Conservation (phyloP, 345 rosid genomes). For the Ailanthus altissimus region DNA sequence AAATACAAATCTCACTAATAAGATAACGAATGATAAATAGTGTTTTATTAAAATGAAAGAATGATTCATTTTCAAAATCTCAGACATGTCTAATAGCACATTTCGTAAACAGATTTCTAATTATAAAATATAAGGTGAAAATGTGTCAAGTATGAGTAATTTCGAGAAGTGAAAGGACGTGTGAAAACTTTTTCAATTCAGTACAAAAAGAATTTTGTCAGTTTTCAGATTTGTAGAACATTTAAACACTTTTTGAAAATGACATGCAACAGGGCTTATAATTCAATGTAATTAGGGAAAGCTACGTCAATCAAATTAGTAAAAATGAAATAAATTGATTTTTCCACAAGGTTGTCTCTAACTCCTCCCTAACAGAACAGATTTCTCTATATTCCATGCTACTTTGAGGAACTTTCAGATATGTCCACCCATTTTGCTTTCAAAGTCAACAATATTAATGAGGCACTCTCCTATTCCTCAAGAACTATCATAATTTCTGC, state of each 20-base stretch:
- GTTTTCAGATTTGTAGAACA: neutral
- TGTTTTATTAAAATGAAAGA: neutral
- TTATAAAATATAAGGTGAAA: neutral
- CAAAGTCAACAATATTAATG: neutral
- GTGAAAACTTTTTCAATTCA: neutral
- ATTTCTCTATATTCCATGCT: neutral
- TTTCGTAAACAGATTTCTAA: neutral
- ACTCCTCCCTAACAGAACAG: neutral
- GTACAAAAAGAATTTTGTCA: neutral
- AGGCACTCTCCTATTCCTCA: neutral
- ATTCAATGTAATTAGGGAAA: neutral
- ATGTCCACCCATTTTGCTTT: neutral
- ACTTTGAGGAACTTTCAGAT: neutral
- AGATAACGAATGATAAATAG: neutral
- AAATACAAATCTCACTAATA: neutral
- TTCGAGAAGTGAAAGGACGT: neutral
- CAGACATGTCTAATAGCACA: neutral
- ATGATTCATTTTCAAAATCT: neutral
- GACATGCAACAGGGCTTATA: neutral
- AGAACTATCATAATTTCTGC: conserved; percentile 1
- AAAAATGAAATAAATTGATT: neutral
- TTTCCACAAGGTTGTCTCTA: neutral
- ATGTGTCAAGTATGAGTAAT: neutral
- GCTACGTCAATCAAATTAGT: neutral
- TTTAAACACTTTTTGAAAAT: neutral